These are phyloP conservation scores for Rhynchospora tenuis DNA, from an alignment of 176 grass and related monocot genomes.

Conservation along the genomic window DNA sequence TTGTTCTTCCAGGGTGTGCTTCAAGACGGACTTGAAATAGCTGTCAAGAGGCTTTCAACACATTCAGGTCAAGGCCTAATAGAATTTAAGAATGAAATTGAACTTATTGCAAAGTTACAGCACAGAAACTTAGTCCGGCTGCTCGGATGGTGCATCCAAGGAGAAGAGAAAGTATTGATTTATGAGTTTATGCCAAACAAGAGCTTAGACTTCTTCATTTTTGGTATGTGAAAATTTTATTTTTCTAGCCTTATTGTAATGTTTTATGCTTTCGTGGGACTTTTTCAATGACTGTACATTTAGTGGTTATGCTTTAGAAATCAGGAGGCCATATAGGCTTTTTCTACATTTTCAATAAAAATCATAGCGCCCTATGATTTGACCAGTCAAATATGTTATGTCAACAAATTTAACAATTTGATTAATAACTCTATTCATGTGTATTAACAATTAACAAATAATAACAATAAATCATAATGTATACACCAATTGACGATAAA, in stretches of 20 bases:
- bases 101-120: slow-evolving; percentile 24
- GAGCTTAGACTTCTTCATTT: slow-evolving; percentile 27
- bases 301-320: too few species aligned
- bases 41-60: slow-evolving; percentile 24
- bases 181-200: slow-evolving; percentile 29
- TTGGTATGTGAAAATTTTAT: background rate
- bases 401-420: too few species aligned
- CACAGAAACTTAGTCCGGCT: slow-evolving; percentile 28
- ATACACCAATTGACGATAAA: background rate
- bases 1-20: slow-evolving; percentile 2
- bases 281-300: too few species aligned
- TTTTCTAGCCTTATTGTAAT: background rate
- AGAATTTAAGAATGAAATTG: slow-evolving; percentile 28
- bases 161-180: slow-evolving; percentile 21
- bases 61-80: slow-evolving; percentile 18
- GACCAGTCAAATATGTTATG: too few species aligned
- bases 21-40: slow-evolving; percentile 12
- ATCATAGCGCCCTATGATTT: too few species aligned
- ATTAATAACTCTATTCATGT: too few species aligned
- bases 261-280: background rate
- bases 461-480: too few species aligned
- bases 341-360: too few species aligned
- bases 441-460: too few species aligned
- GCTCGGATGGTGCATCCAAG: slow-evolving; percentile 22
- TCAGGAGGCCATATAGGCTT: too few species aligned